Evolutionary conservation across 2,329 filamentous ascomycete genomes (phyloP).

Genomic region (Tolypocladium tundrense): DNA sequence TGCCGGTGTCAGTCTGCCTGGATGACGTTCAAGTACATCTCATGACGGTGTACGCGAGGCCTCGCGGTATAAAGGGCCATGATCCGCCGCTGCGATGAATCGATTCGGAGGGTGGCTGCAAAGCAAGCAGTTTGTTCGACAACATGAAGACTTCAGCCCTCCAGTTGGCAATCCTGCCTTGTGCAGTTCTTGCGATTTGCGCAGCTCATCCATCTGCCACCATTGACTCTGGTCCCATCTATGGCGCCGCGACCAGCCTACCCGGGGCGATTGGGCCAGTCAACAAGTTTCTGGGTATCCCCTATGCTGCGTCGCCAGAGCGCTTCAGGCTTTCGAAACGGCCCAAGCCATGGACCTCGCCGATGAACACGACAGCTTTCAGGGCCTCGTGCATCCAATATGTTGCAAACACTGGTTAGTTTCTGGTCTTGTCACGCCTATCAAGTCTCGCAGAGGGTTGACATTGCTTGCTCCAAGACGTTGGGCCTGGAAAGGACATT

Average conservation of each 20-base stretch:
- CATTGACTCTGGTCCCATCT: conserved; percentile 8
- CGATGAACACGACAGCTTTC: conserved; percentile 5
- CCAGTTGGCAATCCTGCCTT: not conserved
- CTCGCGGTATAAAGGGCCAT: too few relatives aligned
- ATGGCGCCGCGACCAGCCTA: conserved; percentile 7
- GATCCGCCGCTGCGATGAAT: too few relatives aligned
- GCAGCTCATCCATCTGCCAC: conserved; percentile 4
- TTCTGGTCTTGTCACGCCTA: too few relatives aligned
- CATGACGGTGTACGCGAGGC: too few relatives aligned
- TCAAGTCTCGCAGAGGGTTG: not conserved
- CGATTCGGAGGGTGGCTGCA: too few relatives aligned
- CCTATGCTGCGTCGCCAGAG: conserved; percentile 8
- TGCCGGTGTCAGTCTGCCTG: too few relatives aligned
- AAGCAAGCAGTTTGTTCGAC: too few relatives aligned
- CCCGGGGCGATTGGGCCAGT: conserved; percentile 7
- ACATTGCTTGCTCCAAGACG: conserved; percentile 6
- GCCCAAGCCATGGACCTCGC: conserved; percentile 8
- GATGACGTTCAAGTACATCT: too few relatives aligned
- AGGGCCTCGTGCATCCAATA: conserved; percentile 10
- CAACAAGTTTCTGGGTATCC: conserved; percentile 13
- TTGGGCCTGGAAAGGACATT: conserved; percentile 9
- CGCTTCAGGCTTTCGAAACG: conserved; percentile 8
- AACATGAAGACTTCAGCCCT: too few relatives aligned
- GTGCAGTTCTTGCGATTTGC: not conserved
- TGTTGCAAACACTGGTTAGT: conserved; percentile 7